Evolutionary conservation across 2,329 filamentous ascomycete species (phyloP), one percentile per base, ranked within the genome.

Genomic region (Alternaria ethzedia): DNA sequence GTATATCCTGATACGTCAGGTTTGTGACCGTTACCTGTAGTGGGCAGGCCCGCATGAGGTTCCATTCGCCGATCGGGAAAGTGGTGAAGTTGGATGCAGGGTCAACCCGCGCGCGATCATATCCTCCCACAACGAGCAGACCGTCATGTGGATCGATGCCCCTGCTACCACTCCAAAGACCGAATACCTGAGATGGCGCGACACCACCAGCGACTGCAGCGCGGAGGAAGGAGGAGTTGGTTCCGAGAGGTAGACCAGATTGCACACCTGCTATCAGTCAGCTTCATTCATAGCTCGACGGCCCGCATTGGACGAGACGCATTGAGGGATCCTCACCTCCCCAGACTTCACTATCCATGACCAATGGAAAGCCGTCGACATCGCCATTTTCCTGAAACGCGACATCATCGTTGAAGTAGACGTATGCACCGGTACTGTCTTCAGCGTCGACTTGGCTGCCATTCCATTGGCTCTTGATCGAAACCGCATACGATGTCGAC

Each of bases 381-480:
- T 63, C 13, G 7, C 61, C 61, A 17, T 63, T 54, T 3, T 52
- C 54, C 13, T 63, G 61, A 13, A 63, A 63, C 10, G 47, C 61
- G 15, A 63, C 61, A 25, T 55, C 61, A 17, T 63, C 61, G 8
- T 63, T 63, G 41, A 63, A 61, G 28, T 63, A 63, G 26, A 63
- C 57, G 43, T 60, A 63, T 7, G 57, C 57, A 17, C 61, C 57
- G 8, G 49, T 52, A 9, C 43, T 54, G 44, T 50, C 54, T 45
- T 63, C 61, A 17, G 30, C 17, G 20, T 63, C 61, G 8, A 63
- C 32, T 25, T 54, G 47, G 50, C 61, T 63, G 15, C 61, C 61
- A 28, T 63, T 63, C 61, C 61, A 63, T n/a, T 63, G 61, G n/a
- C 55, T 59, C 44, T 63, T 63, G 17, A 63, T 63, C 2, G 47